Evolutionary conservation across 108 stramenopile species (phyloP), one percentile per base, ranked within the genome.

Genomic region (Tribonema minus): DNA sequence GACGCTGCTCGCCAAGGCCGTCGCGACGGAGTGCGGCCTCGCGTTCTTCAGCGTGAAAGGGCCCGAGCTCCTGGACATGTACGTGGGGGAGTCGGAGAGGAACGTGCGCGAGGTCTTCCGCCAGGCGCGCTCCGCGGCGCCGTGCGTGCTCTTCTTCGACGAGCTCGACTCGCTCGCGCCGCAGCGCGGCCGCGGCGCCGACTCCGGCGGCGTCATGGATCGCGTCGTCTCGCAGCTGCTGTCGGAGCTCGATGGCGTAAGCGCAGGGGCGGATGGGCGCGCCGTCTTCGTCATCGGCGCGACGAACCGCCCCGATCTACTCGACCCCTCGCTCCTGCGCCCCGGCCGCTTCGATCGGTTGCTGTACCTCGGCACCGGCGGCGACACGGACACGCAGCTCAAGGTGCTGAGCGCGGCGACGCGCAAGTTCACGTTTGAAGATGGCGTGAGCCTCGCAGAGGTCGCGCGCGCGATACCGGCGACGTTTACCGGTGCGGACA

Each of bases 1-100:
- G 80, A 86, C 85, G 20, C 72, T 86, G 6, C 40, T 86, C 4
- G 85, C 85, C 1, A 86, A 86, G 83, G 83, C 95, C 2, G 94
- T 96, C 3, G 97, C 97, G 62, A 98, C 95, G 78, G 83, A 95
- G 68, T 94, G 94, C 46, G 95, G 95, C 76, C 94, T 94, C 23
- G 92, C 93, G 66, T 98, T 98, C 81, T 94, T 96, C 84, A 94
- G 95, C 70, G 94, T 96, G 28, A 96, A 96, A 79, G 95, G 95
- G n/a, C 91, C 90, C n/a, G 93, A 96, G 85, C 91, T 96, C 31
- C 94, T 96, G 5, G 94, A 96, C 83, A 94, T 92, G 82, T 96
- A 96, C 84, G 94, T 96, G 26, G 97, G 96, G 59, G 96, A 98
- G 82, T 94, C 95, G 58, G 97, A 95, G 37, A 88, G 95, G 15